Evolutionary conservation across 2,329 filamentous ascomycete species (phyloP).

Genomic region (Bisporella sp.): DNA sequence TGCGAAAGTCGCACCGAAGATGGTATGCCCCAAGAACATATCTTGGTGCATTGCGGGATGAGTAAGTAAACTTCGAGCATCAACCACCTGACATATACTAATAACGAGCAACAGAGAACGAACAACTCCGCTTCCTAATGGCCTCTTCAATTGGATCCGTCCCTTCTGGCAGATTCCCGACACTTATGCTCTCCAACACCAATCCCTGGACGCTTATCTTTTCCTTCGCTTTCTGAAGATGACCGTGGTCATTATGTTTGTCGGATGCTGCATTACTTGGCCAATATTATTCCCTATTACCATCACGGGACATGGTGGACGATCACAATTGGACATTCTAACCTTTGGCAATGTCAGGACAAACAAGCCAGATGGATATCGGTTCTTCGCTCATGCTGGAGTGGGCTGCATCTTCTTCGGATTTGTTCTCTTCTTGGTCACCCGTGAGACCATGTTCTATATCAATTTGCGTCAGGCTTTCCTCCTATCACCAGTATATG

Average conservation of each 20-base stretch:
- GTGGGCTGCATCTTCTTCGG: conserved; percentile 77
- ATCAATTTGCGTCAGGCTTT: conserved; percentile 92
- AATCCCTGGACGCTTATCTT: conserved; percentile 86
- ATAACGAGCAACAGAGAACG: conserved; percentile 39
- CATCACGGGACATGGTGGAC: conserved; percentile 64
- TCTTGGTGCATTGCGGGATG: conserved; percentile 41
- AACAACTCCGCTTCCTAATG: conserved; percentile 50
- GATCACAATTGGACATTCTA: conserved; percentile 66
- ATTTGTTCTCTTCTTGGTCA: conserved; percentile 84
- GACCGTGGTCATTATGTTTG: conserved; percentile 68
- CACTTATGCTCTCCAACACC: conserved; percentile 78
- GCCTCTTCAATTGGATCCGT: conserved; percentile 60
- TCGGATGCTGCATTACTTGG: conserved; percentile 79
- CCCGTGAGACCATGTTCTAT: conserved; percentile 83
- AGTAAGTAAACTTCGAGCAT: conserved; percentile 15
- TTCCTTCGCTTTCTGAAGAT: conserved; percentile 85
- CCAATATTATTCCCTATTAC: conserved; percentile 83
- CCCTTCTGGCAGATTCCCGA: conserved; percentile 65
- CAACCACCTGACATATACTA: background rate
- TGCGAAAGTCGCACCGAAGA: conserved; percentile 40
- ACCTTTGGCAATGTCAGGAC: conserved; percentile 68
- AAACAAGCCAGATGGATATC: conserved; percentile 48
- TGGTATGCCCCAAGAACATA: conserved; percentile 50
- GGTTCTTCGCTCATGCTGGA: conserved; percentile 74
- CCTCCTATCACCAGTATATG: conserved; percentile 75